Evolutionary conservation across 1,139 yeast genomes (phyloP).

Genomic region (Debaryomycetaceae sp.): DNA sequence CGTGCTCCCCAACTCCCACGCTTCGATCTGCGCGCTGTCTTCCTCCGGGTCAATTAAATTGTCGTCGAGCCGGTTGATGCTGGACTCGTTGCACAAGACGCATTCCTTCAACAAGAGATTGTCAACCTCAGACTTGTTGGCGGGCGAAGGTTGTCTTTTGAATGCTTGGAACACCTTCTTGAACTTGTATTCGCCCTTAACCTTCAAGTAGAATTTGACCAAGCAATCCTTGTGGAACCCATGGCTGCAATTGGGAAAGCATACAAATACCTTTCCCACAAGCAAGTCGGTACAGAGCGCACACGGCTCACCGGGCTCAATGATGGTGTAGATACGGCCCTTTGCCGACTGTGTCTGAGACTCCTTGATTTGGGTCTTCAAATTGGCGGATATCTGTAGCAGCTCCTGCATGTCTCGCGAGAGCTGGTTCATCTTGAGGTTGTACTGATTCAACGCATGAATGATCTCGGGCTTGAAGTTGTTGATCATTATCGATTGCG

Average conservation of each 20-base stretch:
- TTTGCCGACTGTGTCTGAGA: constrained; percentile 42
- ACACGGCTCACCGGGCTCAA: constrained; percentile 87
- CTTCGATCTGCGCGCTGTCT: constrained; percentile 18
- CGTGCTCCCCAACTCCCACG: constrained; percentile 21
- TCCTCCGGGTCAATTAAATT: constrained; percentile 23
- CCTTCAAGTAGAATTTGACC: constrained; percentile 50
- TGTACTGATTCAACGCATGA: constrained; percentile 68
- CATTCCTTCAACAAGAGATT: constrained; percentile 63
- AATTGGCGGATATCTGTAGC: constrained; percentile 54
- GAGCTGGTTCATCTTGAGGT: constrained; percentile 56
- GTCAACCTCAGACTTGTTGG: constrained; percentile 48
- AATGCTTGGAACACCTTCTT: constrained; percentile 58
- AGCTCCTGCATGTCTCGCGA: constrained; percentile 78
- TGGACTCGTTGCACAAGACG: constrained; percentile 72
- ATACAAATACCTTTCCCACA: constrained; percentile 67
- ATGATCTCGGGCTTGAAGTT: constrained; percentile 83
- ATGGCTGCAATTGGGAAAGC: constrained; percentile 84
- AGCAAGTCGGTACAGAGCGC: constrained; percentile 63
- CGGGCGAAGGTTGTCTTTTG: constrained; percentile 36
- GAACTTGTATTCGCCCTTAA: constrained; percentile 64
- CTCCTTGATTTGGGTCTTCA: constrained; percentile 54
- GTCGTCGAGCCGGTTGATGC: constrained; percentile 67
- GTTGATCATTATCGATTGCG: constrained; percentile 78
- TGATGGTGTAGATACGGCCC: constrained; percentile 35
- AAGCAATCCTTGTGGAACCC: constrained; percentile 88